Evolutionary conservation across 371 early-diverging fungal species (phyloP), one percentile per base, ranked within the genome.

Genomic region (Syncephalastrum contaminatum): DNA sequence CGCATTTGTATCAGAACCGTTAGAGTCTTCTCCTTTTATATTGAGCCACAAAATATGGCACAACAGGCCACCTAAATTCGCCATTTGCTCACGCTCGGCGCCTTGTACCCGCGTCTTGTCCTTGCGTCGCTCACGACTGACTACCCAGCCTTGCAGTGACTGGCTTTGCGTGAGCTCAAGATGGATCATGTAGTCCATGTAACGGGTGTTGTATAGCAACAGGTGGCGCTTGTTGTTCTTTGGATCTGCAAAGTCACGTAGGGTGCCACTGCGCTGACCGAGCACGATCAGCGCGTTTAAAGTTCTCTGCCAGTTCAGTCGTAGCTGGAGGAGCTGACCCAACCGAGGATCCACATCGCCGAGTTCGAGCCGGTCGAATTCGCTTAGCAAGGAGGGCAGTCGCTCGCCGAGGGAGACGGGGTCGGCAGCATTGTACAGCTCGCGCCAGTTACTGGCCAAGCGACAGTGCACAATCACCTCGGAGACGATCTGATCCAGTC

Each of bases 211-310:
- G 44, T 73, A 73, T 2, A 73, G 27, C 21, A 73, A 46, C 27
- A 70, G 36, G 41, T 73, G 74, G 6, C 74, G 68, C 21, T 54
- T 55, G 12, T 56, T 81, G 58, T 95, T 94, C 71, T 90, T 90
- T 21, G 93, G 85, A 52, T 76, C 83, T 50, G 72, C 72, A 60
- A 70, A 42, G 41, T 73, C 71, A 4, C 74, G 68, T 30, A 52
- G 51, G 7, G 56, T 81, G 59, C 95, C 94, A 71, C 90, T 90
- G 21, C 92, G 85, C 51, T 76, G 82, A 50, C 73, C 72, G 59
- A 64, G 22, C 18, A 40, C n/a, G 8, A 60, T 55, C 1, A 73
- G 44, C 15, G 48, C 63, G 42, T 68, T 63, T 7, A 73, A 53
- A 10, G 63, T 62, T 18, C 51, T 41, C 48, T 70, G 41, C 76